Evolutionary conservation across 2,329 filamentous ascomycete species (phyloP).

Genomic region (Tolypocladium cylindrosporum): DNA sequence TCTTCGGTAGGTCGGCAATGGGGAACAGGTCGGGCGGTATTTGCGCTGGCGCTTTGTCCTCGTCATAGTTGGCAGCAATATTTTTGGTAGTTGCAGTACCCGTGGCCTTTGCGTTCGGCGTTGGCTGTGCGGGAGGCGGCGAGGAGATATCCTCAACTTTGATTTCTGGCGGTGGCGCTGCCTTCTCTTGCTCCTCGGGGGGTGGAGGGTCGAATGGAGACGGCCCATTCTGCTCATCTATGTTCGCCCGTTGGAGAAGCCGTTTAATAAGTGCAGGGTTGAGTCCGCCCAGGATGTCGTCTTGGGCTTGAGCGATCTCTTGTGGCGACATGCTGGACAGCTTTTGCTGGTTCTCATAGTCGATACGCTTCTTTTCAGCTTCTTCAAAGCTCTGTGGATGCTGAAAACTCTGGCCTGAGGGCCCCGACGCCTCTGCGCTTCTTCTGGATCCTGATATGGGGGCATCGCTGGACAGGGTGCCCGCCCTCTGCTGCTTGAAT

Average conservation of each 20-base stretch:
- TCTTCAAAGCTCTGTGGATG: conserved; percentile 22
- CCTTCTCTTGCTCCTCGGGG: conserved; percentile 5
- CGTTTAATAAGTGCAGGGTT: conserved; percentile 67
- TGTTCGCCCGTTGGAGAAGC: conserved; percentile 64
- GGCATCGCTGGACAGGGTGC: conserved; percentile 8
- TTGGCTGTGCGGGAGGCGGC: conserved; percentile 8
- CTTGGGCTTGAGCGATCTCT: conserved; percentile 72
- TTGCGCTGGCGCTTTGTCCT: conserved; percentile 30
- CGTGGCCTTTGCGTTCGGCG: conserved; percentile 1
- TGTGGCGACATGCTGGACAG: conserved; percentile 69
- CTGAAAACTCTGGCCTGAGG: not conserved
- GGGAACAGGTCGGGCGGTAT: conserved; percentile 32
- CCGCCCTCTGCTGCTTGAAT: conserved; percentile 56
- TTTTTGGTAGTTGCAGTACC: conserved; percentile 11
- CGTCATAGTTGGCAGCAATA: conserved; percentile 23
- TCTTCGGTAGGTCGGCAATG: conserved; percentile 26
- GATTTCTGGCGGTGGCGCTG: conserved; percentile 18
- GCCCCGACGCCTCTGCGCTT: not conserved
- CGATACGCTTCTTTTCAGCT: conserved; percentile 63
- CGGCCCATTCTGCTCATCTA: conserved; percentile 49
- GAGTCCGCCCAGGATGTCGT: conserved; percentile 70
- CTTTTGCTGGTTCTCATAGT: conserved; percentile 67
- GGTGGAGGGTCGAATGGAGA: conserved; percentile 31
- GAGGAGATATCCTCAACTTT: conserved; percentile 22
- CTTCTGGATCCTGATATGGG: conserved; percentile 1